Evolutionary conservation across 176 grass and related monocot species (phyloP), one percentile per base, ranked within the genome.

Genomic region (Carex littledalei): DNA sequence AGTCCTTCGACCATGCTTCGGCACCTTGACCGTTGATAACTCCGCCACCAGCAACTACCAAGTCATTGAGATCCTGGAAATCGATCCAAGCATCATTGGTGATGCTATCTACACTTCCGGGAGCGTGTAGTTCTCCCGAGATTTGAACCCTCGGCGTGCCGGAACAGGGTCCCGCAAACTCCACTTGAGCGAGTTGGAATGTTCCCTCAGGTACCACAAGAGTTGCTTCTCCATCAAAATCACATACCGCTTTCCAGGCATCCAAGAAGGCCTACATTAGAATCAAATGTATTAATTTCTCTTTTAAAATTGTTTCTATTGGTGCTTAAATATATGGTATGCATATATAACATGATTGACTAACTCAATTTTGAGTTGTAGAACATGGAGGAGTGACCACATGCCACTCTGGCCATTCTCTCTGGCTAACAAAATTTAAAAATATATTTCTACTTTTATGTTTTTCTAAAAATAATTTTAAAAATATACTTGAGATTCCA

Each of bases 21-120:
- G 67, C 54, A 24, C 88, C 88, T 56, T 89, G 84, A 59, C 84
- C 84, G 24, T 89, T 45, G 45, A 89, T 45, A 24, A 62, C 53
- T 2, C 88, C 84, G 5, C 39, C 87, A 43, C 83, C 87, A 18
- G 63, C 39, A 81, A 86, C 79, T 16, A 66, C 63, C 26, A 89
- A 58, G 29, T 56, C 79, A 17, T 86, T 2, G 15, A 89, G 58
- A 20, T 58, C 17, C 15, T 70, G 29, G 67, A 86, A 89, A 71
- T 86, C 67, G 29, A 89, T 83, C 88, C 88, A 89, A 35, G 17
- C 53, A 3, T 70, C 57, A 17, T 59, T 32, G 13, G 18, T 2
- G 77, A 81, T 67, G 83, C 47, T 31, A 29, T 57, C 63, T 31
- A 12, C 22, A 31, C 24, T 65, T 1, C 17, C 4, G 3, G 84